These are phyloP conservation scores for Citrus sinensis DNA, from an alignment of 345 rosid species.

Conservation along the genomic window DNA sequence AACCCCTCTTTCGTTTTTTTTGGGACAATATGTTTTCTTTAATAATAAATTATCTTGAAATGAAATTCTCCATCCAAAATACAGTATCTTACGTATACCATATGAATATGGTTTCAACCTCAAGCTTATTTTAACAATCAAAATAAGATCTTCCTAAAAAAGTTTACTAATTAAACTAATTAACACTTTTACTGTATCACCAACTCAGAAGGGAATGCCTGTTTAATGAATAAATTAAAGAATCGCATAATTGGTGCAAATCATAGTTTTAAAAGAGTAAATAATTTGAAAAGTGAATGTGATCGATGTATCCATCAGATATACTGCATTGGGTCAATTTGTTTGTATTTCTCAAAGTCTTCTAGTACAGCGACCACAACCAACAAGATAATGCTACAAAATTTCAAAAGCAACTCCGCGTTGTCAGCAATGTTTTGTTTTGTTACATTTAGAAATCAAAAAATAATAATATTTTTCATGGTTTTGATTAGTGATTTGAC, in stretches of 20 bases:
- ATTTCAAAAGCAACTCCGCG: conserved; percentile 20
- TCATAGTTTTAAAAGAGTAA: neutral
- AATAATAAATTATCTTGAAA: neutral
- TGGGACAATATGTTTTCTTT: too few species aligned
- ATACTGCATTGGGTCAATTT: conserved; percentile 17
- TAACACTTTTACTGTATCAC: neutral
- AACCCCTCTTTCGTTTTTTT: too few species aligned
- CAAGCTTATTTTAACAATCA: neutral
- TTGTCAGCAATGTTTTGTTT: neutral
- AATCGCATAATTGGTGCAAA: neutral
- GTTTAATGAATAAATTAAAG: neutral
- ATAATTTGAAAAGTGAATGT: too few species aligned
- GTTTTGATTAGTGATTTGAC: conserved; percentile 21
- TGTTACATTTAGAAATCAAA: neutral
- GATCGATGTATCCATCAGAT: neutral
- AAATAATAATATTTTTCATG: neutral
- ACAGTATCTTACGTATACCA: neutral
- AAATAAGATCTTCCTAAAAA: too few species aligned
- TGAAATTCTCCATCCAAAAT: neutral
- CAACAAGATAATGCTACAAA: neutral
- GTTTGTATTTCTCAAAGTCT: conserved; percentile 7
- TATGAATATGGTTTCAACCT: neutral
- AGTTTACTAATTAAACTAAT: too few species aligned
- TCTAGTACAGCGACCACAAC: neutral
- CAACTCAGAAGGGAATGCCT: neutral